A percentile compares a stretch with the other conserved stretches of the same genome.
Evolutionary conservation across 805 yeast species (phyloP).

Genomic region (Nakazawaea holstii): DNA sequence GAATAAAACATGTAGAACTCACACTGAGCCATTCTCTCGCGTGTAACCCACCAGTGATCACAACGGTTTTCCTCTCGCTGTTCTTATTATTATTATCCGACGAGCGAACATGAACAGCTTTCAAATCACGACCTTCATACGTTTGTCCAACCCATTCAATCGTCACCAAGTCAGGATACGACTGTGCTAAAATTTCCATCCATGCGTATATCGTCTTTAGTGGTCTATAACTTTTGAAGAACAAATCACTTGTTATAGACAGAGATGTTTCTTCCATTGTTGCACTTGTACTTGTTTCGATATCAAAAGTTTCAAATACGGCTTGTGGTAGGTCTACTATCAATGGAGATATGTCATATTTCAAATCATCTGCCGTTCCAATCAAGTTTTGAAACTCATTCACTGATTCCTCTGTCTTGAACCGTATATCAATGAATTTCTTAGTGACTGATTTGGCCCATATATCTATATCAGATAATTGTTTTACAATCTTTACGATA

Average conservation of each 20-base stretch:
- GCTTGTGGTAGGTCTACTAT: slow-evolving; percentile 54
- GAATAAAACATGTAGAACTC: slow-evolving; percentile 57
- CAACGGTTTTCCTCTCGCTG: slow-evolving; percentile 51
- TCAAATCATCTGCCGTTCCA: slow-evolving; percentile 7
- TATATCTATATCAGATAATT: slow-evolving; percentile 20
- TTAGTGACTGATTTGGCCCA: slow-evolving; percentile 46
- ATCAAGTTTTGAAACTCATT: slow-evolving; percentile 16
- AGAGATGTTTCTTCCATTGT: slow-evolving; percentile 13
- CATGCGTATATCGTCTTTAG: slow-evolving; percentile 66
- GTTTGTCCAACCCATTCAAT: slow-evolving; percentile 72
- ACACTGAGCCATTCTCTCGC: slow-evolving; percentile 89
- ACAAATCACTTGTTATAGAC: slow-evolving; percentile 40
- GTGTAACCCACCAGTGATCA: slow-evolving; percentile 80
- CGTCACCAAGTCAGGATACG: slow-evolving; percentile 59
- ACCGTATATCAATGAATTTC: slow-evolving; percentile 42
- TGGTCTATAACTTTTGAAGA: slow-evolving; percentile 67
- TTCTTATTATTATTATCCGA: slow-evolving; percentile 26
- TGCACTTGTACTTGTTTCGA: too few relatives aligned
- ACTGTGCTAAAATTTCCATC: slow-evolving; percentile 54
- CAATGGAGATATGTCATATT: slow-evolving; percentile 32
- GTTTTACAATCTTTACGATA: slow-evolving; percentile 16
- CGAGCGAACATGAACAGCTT: slow-evolving; percentile 59
- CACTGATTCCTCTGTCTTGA: slow-evolving; percentile 17
- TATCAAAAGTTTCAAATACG: slow-evolving; percentile 43
- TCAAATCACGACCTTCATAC: slow-evolving; percentile 65